Evolutionary conservation across 768 basidiomycete genomes (phyloP).

Genomic region (Obba rivulosa): DNA sequence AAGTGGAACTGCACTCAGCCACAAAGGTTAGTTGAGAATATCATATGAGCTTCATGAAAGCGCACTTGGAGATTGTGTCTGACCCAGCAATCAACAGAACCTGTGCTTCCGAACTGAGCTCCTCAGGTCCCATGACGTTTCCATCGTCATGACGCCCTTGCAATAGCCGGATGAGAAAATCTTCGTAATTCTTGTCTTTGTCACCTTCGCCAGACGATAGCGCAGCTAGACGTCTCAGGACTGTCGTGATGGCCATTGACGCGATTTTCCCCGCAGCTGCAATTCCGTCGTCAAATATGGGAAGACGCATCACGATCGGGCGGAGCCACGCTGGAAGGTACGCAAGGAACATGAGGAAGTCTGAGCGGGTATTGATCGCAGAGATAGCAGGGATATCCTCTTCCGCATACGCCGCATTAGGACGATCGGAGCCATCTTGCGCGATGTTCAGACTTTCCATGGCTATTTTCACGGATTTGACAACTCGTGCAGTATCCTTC

Average conservation of each 20-base stretch:
- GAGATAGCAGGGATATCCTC: not conserved
- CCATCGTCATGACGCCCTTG: conserved; percentile 10
- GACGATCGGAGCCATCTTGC: not conserved
- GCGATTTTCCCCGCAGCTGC: not conserved
- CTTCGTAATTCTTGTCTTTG: not conserved
- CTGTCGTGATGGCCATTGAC: conserved; percentile 4
- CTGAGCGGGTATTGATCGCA: not conserved
- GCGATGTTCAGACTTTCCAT: conserved; percentile 49
- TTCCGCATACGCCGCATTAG: not conserved
- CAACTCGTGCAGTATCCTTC: conserved; percentile 62
- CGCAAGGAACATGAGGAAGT: not conserved
- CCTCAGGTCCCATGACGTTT: conserved; percentile 5
- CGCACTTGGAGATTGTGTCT: conserved; percentile 12
- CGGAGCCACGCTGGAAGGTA: conserved; percentile 3
- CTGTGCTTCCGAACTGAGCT: conserved; percentile 11
- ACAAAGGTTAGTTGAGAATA: no score
- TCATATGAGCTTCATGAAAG: not conserved
- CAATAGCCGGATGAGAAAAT: conserved; percentile 9
- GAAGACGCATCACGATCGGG: not conserved
- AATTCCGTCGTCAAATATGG: not conserved
- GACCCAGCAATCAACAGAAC: conserved; percentile 13
- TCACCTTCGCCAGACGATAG: not conserved
- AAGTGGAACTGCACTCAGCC: conserved; percentile 3
- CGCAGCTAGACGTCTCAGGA: no score
- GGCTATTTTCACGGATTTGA: conserved; percentile 43